Evolutionary conservation across 2,329 filamentous ascomycete species (phyloP).

Genomic region (Clonostachys chloroleuca): DNA sequence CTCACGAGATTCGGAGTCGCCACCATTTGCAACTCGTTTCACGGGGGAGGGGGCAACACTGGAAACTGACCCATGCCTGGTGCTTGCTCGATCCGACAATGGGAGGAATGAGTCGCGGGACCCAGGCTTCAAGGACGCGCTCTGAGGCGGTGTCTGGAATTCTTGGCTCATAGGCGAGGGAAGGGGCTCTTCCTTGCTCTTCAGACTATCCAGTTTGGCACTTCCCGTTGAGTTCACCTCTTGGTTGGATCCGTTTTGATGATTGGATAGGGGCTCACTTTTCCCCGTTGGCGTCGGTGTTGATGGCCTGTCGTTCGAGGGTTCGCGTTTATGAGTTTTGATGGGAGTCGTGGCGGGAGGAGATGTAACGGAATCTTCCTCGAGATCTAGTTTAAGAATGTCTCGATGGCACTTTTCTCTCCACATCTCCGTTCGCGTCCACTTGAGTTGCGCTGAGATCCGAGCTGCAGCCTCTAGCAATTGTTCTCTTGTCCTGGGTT

Average conservation of each 20-base stretch:
- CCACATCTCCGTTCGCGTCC: slow-evolving; percentile 94
- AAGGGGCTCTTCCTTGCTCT: slow-evolving; percentile 5
- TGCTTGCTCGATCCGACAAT: neutral
- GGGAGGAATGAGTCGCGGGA: no score
- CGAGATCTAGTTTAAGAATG: slow-evolving; percentile 78
- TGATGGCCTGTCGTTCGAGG: slow-evolving; percentile 13
- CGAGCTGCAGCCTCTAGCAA: slow-evolving; percentile 80
- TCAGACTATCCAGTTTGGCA: no score
- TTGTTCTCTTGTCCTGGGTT: slow-evolving; percentile 83
- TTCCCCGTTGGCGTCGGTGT: slow-evolving; percentile 12
- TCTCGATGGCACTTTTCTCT: slow-evolving; percentile 86
- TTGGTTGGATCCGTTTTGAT: slow-evolving; percentile 2
- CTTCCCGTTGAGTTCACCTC: neutral
- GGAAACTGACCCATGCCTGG: neutral
- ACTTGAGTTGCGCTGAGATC: slow-evolving; percentile 84
- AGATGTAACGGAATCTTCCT: slow-evolving; percentile 56
- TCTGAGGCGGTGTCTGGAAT: slow-evolving; percentile 22
- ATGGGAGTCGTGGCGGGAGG: slow-evolving; percentile 11
- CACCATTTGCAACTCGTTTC: neutral
- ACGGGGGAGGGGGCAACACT: neutral
- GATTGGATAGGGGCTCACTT: neutral
- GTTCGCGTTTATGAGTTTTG: slow-evolving; percentile 14
- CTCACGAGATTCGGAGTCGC: neutral
- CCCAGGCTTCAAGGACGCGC: slow-evolving; percentile 7
- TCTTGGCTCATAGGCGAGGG: slow-evolving; percentile 18